phyloP scores from a whole-genome alignment of 805 yeast genomes.

The Wickerhamomyces tratensis region DNA sequence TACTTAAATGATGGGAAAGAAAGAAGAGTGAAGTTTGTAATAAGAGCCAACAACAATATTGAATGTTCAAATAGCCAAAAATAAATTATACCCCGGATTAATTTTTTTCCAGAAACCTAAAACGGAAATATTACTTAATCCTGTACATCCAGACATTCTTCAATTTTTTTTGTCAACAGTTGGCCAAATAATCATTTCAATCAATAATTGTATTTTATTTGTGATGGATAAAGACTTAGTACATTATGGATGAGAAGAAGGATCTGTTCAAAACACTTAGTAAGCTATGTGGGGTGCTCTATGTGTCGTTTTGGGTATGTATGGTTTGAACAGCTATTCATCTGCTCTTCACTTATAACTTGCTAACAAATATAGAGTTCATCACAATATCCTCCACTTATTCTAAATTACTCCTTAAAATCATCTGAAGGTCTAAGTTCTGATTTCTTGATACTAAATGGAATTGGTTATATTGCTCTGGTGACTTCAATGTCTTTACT shows the following conservation, averaged over 20 bases:
- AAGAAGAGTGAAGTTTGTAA: too few species aligned
- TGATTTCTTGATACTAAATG: constrained; percentile 36
- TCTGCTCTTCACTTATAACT: neutral
- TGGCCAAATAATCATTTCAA: too few species aligned
- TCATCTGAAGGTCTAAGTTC: constrained; percentile 40
- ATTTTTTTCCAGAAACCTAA: too few species aligned
- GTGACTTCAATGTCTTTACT: constrained; percentile 33
- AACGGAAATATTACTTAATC: too few species aligned
- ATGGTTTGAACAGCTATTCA: neutral
- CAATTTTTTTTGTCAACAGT: too few species aligned
- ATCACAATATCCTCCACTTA: constrained; percentile 40
- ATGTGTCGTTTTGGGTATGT: constrained; percentile 29
- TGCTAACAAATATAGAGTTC: constrained; percentile 22
- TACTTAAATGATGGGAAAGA: too few species aligned
- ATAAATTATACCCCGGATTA: too few species aligned
- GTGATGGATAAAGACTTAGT: neutral
- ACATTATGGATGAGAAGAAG: too few species aligned
- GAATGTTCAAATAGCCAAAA: too few species aligned
- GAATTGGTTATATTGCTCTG: constrained; percentile 36
- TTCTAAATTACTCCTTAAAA: constrained; percentile 27
- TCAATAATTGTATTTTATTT: too few species aligned
- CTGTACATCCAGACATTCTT: too few species aligned
- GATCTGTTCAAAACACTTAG: constrained; percentile 20
- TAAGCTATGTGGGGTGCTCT: constrained; percentile 9
- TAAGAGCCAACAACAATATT: too few species aligned